Evolutionary conservation across 768 basidiomycete species (phyloP).

Genomic region (Suillus ampliporus): DNA sequence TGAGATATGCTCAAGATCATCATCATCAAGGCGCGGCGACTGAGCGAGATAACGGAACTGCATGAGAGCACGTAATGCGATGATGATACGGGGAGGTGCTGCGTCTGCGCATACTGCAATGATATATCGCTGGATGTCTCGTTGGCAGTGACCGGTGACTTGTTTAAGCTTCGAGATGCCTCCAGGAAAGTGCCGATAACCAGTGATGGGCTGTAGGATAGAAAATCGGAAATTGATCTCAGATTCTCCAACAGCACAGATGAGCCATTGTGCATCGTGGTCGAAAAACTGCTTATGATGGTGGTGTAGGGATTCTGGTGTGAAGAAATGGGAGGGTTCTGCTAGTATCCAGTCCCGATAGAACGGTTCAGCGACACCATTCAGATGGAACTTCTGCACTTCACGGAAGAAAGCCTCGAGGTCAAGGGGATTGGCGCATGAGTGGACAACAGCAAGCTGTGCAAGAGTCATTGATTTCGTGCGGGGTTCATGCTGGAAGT

Average conservation of each 20-base stretch:
- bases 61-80: neutral
- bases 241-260: no score
- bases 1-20: neutral
- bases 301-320: constrained; percentile 44
- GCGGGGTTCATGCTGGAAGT: no score
- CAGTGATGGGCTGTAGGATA: neutral
- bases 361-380: constrained; percentile 31
- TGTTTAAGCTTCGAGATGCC: neutral
- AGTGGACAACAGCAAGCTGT: no score
- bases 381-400: no score
- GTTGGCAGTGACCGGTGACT: neutral
- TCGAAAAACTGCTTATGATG: constrained; percentile 47
- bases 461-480: no score
- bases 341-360: constrained; percentile 43
- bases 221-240: neutral
- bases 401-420: no score
- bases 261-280: no score
- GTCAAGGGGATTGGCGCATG: no score
- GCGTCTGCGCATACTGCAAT: neutral
- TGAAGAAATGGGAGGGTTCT: constrained; percentile 39
- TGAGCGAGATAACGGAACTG: neutral
- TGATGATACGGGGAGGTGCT: neutral
- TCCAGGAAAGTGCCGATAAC: neutral
- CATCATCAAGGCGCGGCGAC: neutral
- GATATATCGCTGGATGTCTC: neutral